Base-by-base conservation (phyloP, 1,284 basidiomycete genomes). In the Vanrija sp. region DNA sequence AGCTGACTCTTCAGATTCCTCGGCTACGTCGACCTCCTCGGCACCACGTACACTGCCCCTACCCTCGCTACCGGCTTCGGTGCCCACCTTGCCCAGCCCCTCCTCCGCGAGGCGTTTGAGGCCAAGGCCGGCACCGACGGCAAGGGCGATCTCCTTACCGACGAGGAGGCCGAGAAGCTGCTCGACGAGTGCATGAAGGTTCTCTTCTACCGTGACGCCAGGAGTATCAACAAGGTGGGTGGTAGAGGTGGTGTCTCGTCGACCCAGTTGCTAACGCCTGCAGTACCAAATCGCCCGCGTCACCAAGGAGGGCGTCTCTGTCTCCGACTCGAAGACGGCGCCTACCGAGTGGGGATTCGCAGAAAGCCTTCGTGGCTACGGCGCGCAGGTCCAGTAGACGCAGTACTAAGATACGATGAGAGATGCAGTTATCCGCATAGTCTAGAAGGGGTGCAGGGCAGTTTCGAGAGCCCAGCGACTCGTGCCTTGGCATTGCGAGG, bases 51-150 rank as follows among this genome's bases (percentile, higher is more conserved):
- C 74, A 84, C 88, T 10, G 85, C 93, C 8, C 87, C 90, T n/a
- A 95, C 93, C 6, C 85, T 98, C 39, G 96, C 95, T 2, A 98
- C 96, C 0, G 95, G 96, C 1, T 98, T 91, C 74, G 96, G 95
- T n/a, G 83, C 87, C 18, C 88, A 95, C 77, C 88, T 99, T 53
- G 95, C 95, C 3, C 88, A 92, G 68, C 96, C 96, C 0, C 79
- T 99, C 16, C 82, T 99, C 34, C 85, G 95, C 42, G 89, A 88
- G 67, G 91, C 89, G 23, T 75, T 65, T 61, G 75, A 77, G 63
- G 66, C 60, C 34, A 76, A 75, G 52, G 71, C 73, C 5, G 73
- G 73, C 6, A 88, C 92, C 15, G 92, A 98, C 74, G 90, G 89
- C 3, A 79, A 80, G 21, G 89, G 93, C 66, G 82, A 87, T 45